Base-by-base conservation (phyloP, 306 rosid species). In the Quercus aquifolioides region DNA sequence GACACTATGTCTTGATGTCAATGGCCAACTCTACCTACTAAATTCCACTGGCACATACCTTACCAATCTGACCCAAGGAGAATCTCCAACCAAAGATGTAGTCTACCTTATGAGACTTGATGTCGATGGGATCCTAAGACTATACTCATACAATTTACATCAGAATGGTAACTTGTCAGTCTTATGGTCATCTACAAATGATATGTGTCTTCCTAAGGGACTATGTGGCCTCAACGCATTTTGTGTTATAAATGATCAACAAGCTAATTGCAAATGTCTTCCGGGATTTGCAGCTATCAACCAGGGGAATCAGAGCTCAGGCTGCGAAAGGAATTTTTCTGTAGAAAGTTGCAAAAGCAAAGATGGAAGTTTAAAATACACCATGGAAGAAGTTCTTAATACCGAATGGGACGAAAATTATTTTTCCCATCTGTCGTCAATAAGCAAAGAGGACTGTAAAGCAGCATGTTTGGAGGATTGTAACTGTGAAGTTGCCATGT, bases 381-480 rank as follows among this genome's bases (percentile, higher is more conserved):
- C 76, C 46, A 57, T 78, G 5, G 18, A 55, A 67, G 79, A 73
- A 56, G 55, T 78, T 3, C 8, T 5, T 1, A 23, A 62, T 55
- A 55, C 79, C 3, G 0, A 0, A 19, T 83, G 79, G 76, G 69
- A 65, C 6, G 26, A 65, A 4, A 10, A 6, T 57, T 7, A 56
- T 1, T 83, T 67, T 74, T n/a, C 15, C 3, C 14, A 0, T 3
- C 0, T 41, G 51, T 1, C 38, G 4, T 5, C 54, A 9, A 4
- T n/a, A 15, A 26, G 9, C n/a, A 67, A 15, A 58, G 79, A 73
- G 14, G 72, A 51, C 33, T 83, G 83, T 41, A 49, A 12, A 56
- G 35, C 51, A 41, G 76, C 80, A 35, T 83, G 86, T 49, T 49
- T 49, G 54, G 17, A 49, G 54, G 54, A 49, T 12, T 49, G 54